Evolutionary conservation across 768 basidiomycete species (phyloP).

Genomic region (Panaeolus papilionaceus): DNA sequence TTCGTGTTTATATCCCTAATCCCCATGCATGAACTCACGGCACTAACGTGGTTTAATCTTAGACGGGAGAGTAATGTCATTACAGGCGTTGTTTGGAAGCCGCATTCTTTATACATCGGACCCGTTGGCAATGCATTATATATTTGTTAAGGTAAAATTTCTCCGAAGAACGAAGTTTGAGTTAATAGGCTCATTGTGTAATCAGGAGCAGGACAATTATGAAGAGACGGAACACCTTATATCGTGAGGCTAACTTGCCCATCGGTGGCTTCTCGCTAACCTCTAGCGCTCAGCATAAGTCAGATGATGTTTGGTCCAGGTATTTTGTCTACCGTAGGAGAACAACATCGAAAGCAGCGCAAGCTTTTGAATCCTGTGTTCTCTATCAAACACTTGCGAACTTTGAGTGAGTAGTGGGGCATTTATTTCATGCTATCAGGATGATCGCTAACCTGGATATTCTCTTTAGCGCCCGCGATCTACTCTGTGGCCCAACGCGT

Average conservation of each 20-base stretch:
- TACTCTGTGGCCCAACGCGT: constrained; percentile 35
- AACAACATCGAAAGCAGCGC: constrained; percentile 47
- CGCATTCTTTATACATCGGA: constrained; percentile 34
- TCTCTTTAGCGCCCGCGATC: constrained; percentile 39
- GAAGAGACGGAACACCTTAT: constrained; percentile 35
- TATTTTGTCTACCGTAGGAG: constrained; percentile 36
- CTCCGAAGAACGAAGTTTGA: constrained; percentile 39
- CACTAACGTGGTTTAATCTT: background rate
- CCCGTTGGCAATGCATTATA: background rate
- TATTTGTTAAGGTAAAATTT: constrained; percentile 30
- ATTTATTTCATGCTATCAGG: too few species aligned
- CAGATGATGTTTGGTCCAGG: constrained; percentile 31
- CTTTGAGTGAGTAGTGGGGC: constrained; percentile 28
- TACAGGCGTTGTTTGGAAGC: constrained; percentile 39
- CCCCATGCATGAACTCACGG: background rate
- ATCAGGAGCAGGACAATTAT: constrained; percentile 39
- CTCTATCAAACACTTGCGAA: constrained; percentile 45
- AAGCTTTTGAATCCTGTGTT: constrained; percentile 54
- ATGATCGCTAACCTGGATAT: background rate
- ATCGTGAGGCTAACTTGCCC: constrained; percentile 28
- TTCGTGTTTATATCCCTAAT: constrained; percentile 16
- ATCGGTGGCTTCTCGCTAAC: background rate
- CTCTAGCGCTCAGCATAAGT: constrained; percentile 19
- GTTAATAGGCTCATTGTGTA: constrained; percentile 47
- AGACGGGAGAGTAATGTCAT: constrained; percentile 38